Base-by-base conservation (phyloP, 2,329 filamentous ascomycete species). In the Karstenula rhodostoma region DNA sequence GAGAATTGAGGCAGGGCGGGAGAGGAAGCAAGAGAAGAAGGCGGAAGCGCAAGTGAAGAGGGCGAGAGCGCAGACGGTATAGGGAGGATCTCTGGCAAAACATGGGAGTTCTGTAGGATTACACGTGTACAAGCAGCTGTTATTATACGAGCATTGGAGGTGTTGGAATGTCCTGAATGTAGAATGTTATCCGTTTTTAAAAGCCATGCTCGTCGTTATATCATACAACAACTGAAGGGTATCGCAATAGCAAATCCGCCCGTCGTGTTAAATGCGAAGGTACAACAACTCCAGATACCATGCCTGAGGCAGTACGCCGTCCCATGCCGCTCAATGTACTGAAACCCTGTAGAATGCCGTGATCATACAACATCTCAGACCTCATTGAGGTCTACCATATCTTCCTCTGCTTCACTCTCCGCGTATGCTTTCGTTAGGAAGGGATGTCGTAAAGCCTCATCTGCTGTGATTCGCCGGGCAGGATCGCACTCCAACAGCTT, bases 401-500 rank as follows among this genome's bases (percentile, higher is more conserved):
- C 76, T 17, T 79, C 72, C 23, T 77, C 76, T 1, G 63, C 67
- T 35, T 72, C 73, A 33, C 59, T 67, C 12, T 73, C 72, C 29
- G 74, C 74, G 43, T 68, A 65, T 4, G 67, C 69, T 48, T 72
- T 75, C 29, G 65, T 56, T 63, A 94, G 76, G 71, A 94, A 94
- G 0, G 90, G 87, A 75, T 94, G 91, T 52, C 85, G 77, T 49
- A 96, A 76, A 0, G 92, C 92, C 68, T 94, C 87, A 33, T 86
- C 84, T 1, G 92, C 92, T 44, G 89, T 92, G 59, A 94, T 91
- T 27, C 92, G 82, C 75, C 86, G 88, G 27, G 81, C 81, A 0
- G 92, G 91, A 72, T 96, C 91, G 50, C 94, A 81, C 58, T 95
- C 91, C 75, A 96, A 85, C 68, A 91, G 92, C 19, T 85, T 80